Percentiles rank a stretch among this genome's conserved stretches.
phyloP scores from a whole-genome alignment of 2,329 filamentous ascomycete species.

The Periconia sp. region DNA sequence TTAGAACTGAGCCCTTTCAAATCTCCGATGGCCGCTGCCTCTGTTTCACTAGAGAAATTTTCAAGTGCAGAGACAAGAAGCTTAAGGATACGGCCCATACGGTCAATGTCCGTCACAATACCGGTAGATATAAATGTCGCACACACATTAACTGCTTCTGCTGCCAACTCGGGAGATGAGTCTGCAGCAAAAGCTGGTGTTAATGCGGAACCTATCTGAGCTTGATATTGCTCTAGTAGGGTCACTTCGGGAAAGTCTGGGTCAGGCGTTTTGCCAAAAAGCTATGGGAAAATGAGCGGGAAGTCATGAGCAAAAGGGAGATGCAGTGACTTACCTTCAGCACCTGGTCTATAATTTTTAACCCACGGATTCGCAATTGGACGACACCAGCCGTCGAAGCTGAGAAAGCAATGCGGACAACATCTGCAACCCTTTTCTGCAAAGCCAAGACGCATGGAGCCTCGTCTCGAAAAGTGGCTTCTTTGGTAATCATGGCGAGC shows the following conservation, averaged over 20 bases:
- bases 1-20: slow-evolving; percentile 91
- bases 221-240: slow-evolving; percentile 95
- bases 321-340: slow-evolving; percentile 59
- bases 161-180: slow-evolving; percentile 92
- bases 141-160: slow-evolving; percentile 95
- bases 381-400: slow-evolving; percentile 93
- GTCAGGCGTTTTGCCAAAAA: slow-evolving; percentile 94
- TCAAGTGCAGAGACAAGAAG: slow-evolving; percentile 87
- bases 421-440: slow-evolving; percentile 83
- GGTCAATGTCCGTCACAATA: slow-evolving; percentile 94
- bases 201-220: slow-evolving; percentile 93
- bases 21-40: slow-evolving; percentile 87
- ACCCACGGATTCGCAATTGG: slow-evolving; percentile 83
- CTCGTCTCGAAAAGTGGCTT: slow-evolving; percentile 75
- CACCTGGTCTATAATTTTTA: slow-evolving; percentile 91
- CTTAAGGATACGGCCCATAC: slow-evolving; percentile 98
- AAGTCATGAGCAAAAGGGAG: background rate
- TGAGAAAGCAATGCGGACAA: slow-evolving; percentile 95
- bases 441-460: slow-evolving; percentile 76
- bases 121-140: slow-evolving; percentile 97
- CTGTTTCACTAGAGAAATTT: slow-evolving; percentile 80
- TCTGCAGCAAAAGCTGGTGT: slow-evolving; percentile 95
- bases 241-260: slow-evolving; percentile 98
- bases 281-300: slow-evolving; percentile 42
- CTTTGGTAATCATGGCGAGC: slow-evolving; percentile 75